A percentile compares a stretch with the other conserved stretches of the same genome.
Conservation (phyloP, 495 filamentous ascomycete genomes). For the Penicillium cataractarum region DNA sequence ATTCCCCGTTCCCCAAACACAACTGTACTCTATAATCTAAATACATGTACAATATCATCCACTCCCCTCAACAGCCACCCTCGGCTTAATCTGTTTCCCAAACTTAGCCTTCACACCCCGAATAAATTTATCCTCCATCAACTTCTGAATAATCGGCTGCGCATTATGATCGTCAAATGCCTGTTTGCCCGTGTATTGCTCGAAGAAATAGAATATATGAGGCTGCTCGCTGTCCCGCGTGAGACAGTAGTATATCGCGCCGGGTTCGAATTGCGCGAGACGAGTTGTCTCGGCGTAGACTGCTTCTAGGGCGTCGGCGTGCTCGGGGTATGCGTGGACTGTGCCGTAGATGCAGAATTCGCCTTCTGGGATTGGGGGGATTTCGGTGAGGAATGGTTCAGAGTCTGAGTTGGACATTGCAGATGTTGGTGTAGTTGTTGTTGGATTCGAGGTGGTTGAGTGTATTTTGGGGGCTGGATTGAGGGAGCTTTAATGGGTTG, state of each 20-base stretch:
- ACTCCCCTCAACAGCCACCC: background rate
- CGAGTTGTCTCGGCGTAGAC: conserved; percentile 39
- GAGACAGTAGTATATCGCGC: conserved; percentile 39
- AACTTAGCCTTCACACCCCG: conserved; percentile 34
- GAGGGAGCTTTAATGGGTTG: background rate
- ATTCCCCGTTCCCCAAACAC: too few species aligned
- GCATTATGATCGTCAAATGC: conserved; percentile 39
- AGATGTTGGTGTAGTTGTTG: background rate
- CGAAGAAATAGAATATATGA: conserved; percentile 42
- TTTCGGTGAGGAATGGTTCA: conserved; percentile 12
- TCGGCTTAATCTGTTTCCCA: conserved; percentile 12
- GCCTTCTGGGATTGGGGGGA: conserved; percentile 21
- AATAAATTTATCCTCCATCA: conserved; percentile 34
- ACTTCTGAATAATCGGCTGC: conserved; percentile 36
- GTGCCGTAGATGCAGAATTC: conserved; percentile 35
- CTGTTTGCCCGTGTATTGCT: conserved; percentile 29
- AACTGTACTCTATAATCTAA: background rate
- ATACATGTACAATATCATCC: background rate
- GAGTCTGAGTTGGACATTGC: conserved; percentile 6
- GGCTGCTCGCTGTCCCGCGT: conserved; percentile 30
- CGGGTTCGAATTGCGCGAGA: conserved; percentile 34
- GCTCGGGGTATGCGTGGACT: conserved; percentile 37
- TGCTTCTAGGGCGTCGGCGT: conserved; percentile 37
- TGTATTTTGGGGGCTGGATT: background rate
- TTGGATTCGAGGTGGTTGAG: too few species aligned